These are phyloP conservation scores for Botrytis squamosa DNA, from an alignment of 2,329 filamentous ascomycete species.

Conservation along the genomic window DNA sequence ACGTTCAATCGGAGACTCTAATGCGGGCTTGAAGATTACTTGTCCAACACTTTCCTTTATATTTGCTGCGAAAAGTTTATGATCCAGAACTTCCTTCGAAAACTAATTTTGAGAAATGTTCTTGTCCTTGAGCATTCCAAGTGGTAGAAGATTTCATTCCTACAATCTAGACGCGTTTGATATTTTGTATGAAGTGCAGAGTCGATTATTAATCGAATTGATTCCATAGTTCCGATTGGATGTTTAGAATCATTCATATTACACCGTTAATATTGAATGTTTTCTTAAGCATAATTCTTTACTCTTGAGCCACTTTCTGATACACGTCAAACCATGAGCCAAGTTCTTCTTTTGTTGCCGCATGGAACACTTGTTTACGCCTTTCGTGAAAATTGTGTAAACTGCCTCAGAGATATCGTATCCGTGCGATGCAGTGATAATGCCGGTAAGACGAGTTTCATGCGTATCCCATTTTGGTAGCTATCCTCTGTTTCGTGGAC, in stretches of 20 bases:
- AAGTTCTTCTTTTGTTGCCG: background rate
- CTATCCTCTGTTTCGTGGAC: background rate
- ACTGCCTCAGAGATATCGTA: background rate
- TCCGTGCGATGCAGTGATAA: background rate
- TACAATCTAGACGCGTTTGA: background rate
- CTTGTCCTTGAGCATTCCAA: background rate
- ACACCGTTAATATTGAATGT: too few relatives aligned
- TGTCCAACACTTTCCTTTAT: background rate
- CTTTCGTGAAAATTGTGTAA: background rate
- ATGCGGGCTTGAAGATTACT: background rate
- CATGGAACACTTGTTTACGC: too few relatives aligned
- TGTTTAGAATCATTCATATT: background rate
- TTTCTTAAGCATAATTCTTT: background rate
- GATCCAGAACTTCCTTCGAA: background rate
- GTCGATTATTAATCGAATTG: background rate
- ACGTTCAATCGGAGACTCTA: background rate
- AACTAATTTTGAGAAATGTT: background rate
- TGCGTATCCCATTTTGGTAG: background rate
- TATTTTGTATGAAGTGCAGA: background rate
- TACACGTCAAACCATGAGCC: background rate
- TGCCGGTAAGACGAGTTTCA: background rate
- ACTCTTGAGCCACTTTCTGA: background rate
- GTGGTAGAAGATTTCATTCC: background rate
- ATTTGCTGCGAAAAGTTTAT: background rate
- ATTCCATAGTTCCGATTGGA: background rate